A percentile compares a stretch with the other conserved stretches of the same genome.
phyloP scores from a whole-genome alignment of 2,329 filamentous ascomycete species.

The Pseudocercospora ulei region DNA sequence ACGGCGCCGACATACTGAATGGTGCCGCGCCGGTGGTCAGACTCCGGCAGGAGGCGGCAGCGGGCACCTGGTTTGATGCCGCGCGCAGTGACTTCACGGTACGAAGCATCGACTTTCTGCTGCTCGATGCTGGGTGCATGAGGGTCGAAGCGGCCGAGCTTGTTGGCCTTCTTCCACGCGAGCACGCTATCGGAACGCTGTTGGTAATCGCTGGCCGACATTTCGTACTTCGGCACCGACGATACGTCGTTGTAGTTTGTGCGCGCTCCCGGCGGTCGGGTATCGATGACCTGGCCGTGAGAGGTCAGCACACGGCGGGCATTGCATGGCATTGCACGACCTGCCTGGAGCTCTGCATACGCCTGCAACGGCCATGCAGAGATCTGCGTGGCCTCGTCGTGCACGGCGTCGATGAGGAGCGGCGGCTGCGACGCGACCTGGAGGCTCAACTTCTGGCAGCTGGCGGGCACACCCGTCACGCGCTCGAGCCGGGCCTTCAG shows the following conservation, averaged over 20 bases:
- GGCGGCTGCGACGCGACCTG: slow-evolving; percentile 54
- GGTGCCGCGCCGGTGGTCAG: slow-evolving; percentile 59
- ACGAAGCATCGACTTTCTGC: slow-evolving; percentile 58
- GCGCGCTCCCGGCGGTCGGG: slow-evolving; percentile 62
- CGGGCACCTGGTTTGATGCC: slow-evolving; percentile 41
- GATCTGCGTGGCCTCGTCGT: slow-evolving; percentile 62
- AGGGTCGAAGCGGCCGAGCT: slow-evolving; percentile 92
- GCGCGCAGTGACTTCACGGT: slow-evolving; percentile 59
- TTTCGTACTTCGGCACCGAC: slow-evolving; percentile 76
- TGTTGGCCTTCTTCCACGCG: slow-evolving; percentile 90
- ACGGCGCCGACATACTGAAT: slow-evolving; percentile 65
- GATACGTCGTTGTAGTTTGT: slow-evolving; percentile 74
- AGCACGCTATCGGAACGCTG: slow-evolving; percentile 78
- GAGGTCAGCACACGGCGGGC: slow-evolving; percentile 13
- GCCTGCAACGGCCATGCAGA: slow-evolving; percentile 57
- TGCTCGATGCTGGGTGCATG: slow-evolving; percentile 64
- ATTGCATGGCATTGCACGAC: slow-evolving; percentile 36
- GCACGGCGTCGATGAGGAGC: slow-evolving; percentile 56
- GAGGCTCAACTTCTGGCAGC: slow-evolving; percentile 64
- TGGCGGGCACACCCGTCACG: slow-evolving; percentile 81
- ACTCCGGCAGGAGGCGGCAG: slow-evolving; percentile 45
- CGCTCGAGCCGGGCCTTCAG: slow-evolving; percentile 83
- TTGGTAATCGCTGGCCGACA: slow-evolving; percentile 80
- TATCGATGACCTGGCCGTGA: slow-evolving; percentile 59
- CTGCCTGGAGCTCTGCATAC: slow-evolving; percentile 72